A percentile compares a stretch with the other conserved stretches of the same genome.
These are phyloP conservation scores for Chloranthus sessilifolius DNA, from an alignment of 164 flowering plant species.

Conservation along the genomic window DNA sequence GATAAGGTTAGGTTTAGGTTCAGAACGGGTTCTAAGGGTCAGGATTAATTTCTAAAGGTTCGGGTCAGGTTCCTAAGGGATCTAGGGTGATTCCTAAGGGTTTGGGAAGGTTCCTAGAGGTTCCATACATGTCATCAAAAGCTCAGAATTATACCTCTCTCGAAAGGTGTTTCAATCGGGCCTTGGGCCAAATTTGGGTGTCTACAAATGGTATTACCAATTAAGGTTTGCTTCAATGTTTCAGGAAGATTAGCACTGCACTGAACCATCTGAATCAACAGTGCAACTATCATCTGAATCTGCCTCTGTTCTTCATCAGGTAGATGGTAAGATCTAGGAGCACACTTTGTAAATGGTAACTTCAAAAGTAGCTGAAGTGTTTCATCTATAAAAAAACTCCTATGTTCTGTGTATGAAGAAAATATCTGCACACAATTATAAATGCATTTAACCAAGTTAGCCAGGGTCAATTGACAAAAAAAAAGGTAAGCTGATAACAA, in stretches of 20 bases:
- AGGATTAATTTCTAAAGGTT: too few species aligned
- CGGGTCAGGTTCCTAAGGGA: too few species aligned
- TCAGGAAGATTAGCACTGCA: conserved; percentile 74
- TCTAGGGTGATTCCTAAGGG: too few species aligned
- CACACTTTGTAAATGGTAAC: conserved; percentile 76
- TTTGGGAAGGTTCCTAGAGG: too few species aligned
- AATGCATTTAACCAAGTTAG: background rate
- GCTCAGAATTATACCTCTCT: too few species aligned
- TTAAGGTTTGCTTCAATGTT: conserved; percentile 41
- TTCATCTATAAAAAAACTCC: conserved; percentile 75
- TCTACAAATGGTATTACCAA: conserved; percentile 37
- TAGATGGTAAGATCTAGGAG: conserved; percentile 70
- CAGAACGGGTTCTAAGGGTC: too few species aligned
- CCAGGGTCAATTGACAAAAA: background rate
- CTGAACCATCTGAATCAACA: conserved; percentile 88
- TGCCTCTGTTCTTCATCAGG: conserved; percentile 96
- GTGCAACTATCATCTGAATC: conserved; percentile 90
- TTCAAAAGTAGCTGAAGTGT: conserved; percentile 75
- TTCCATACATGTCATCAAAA: too few species aligned
- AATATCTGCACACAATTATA: conserved; percentile 54
- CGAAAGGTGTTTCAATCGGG: too few species aligned
- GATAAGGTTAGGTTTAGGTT: too few species aligned
- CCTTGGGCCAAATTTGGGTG: too few species aligned
- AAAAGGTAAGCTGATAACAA: background rate
- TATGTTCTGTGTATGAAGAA: conserved; percentile 74